Base-by-base conservation (phyloP, 1,284 basidiomycete species). In the Trichosporon sp. region DNA sequence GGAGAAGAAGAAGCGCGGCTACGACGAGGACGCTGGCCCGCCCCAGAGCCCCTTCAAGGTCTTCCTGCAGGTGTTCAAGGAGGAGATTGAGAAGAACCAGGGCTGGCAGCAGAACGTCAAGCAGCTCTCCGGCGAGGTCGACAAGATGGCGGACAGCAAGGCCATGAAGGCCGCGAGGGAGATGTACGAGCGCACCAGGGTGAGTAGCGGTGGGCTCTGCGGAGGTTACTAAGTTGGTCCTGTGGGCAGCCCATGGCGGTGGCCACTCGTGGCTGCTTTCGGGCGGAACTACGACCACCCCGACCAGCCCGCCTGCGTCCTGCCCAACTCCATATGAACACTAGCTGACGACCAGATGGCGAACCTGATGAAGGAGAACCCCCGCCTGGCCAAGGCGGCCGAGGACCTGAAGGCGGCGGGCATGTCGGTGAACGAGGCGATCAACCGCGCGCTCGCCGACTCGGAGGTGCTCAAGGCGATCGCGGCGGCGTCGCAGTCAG, bases 311-410 rank as follows among this genome's bases (percentile, higher is more conserved):
- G 15, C 8, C 8, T 42, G 38, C 38, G 38, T n/a, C 38, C 38
- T 42, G 3, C 38, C 3, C 5, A 2, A 5, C 8, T n/a, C 11
- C 11, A 18, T 15, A 42, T 18, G 32, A 34, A 3, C n/a, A 12
- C 12, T 12, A 63, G 15, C 66, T 70, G 38, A 65, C 35, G 13
- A 2, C 11, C 75, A 96, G 92, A 85, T 97, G 75, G 90, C 92
- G 21, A 92, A 92, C 11, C 94, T 93, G 76, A 97, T 99, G 73
- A 93, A 98, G 85, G 93, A 98, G 84, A 99, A 99, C 79, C 97
- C 97, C 9, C 87, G 89, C 67, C 85, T 99, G 69, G 89, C 92
- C 68, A 91, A 92, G 0, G 96, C 95, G 0, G 95, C 95, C 1
- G 92, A 95, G 77, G 92, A 95, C 77, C 87, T 99, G 68, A 90